Conservation (phyloP, 306 rosid genomes). For the Medicago arabica region DNA sequence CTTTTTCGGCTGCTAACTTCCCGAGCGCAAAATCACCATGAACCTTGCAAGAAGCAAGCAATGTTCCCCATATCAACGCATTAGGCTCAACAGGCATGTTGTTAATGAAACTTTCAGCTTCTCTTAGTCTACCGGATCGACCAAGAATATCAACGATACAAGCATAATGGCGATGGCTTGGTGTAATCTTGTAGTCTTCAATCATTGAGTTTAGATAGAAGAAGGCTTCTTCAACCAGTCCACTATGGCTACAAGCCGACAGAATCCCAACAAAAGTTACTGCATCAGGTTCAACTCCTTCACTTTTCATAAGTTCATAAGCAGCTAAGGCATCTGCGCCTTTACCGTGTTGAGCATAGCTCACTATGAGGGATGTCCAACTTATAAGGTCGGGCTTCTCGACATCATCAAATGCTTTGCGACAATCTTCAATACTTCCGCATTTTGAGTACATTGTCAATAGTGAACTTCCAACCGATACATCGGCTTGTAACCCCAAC, state of each 20-base stretch:
- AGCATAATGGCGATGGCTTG: constrained; percentile 71
- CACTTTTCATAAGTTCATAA: constrained; percentile 64
- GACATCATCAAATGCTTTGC: constrained; percentile 66
- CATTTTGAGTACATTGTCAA: constrained; percentile 76
- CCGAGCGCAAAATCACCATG: constrained; percentile 77
- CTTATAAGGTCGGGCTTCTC: constrained; percentile 72
- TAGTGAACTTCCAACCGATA: constrained; percentile 72
- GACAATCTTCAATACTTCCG: constrained; percentile 74
- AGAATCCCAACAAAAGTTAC: constrained; percentile 81
- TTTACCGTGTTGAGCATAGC: constrained; percentile 83
- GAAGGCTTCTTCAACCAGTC: constrained; percentile 78
- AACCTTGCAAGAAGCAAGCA: constrained; percentile 79
- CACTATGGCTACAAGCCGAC: constrained; percentile 73
- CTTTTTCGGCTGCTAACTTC: constrained; percentile 64
- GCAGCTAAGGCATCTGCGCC: constrained; percentile 71
- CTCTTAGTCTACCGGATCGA: constrained; percentile 70
- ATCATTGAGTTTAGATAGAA: constrained; percentile 68
- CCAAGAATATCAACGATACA: constrained; percentile 84
- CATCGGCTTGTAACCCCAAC: constrained; percentile 54
- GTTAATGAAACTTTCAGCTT: constrained; percentile 66
- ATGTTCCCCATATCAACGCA: constrained; percentile 74
- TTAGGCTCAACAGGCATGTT: constrained; percentile 63
- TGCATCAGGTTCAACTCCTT: constrained; percentile 74
- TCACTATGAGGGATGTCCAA: constrained; percentile 75
- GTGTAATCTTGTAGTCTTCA: constrained; percentile 57